These are phyloP conservation scores for Zygnema cylindricum DNA, from an alignment of 139 green algal species.

Conservation along the genomic window DNA sequence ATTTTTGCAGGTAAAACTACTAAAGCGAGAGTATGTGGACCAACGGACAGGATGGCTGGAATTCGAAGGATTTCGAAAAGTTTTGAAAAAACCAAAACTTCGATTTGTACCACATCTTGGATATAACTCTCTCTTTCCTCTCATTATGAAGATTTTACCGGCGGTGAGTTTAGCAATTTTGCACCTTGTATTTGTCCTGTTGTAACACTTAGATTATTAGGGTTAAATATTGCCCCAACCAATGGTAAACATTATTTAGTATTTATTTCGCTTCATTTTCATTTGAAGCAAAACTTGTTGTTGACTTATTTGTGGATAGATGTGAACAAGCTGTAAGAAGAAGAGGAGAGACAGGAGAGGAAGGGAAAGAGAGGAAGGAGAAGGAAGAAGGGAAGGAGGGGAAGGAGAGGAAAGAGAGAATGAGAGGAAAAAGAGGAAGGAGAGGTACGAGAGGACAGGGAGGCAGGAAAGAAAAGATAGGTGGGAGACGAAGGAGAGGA, in stretches of 20 bases:
- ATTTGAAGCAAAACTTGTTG: slow-evolving; percentile 88
- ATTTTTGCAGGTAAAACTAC: slow-evolving; percentile 10
- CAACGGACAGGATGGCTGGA: background rate
- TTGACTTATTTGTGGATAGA: slow-evolving; percentile 92
- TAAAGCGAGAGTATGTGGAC: slow-evolving; percentile 19
- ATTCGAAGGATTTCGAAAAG: background rate
- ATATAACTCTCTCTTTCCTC: slow-evolving; percentile 91
- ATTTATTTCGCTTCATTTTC: too few species aligned
- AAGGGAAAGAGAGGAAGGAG: background rate
- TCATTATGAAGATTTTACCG: slow-evolving; percentile 84
- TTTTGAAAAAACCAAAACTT: background rate
- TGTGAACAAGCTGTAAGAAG: slow-evolving; percentile 84
- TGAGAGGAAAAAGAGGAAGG: background rate
- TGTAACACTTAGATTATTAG: background rate
- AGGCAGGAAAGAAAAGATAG: too few species aligned
- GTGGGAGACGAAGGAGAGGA: background rate
- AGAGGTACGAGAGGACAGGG: too few species aligned
- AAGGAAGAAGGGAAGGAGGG: background rate
- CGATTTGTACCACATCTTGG: slow-evolving; percentile 82
- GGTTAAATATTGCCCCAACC: background rate
- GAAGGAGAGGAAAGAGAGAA: background rate
- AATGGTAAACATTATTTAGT: too few species aligned
- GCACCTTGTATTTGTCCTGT: background rate
- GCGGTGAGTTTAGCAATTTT: slow-evolving; percentile 57
- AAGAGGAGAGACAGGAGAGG: slow-evolving; percentile 45